Evolutionary conservation across 192 early-diverging fungal species (phyloP).

Genomic region (Mortierella claussenii): DNA sequence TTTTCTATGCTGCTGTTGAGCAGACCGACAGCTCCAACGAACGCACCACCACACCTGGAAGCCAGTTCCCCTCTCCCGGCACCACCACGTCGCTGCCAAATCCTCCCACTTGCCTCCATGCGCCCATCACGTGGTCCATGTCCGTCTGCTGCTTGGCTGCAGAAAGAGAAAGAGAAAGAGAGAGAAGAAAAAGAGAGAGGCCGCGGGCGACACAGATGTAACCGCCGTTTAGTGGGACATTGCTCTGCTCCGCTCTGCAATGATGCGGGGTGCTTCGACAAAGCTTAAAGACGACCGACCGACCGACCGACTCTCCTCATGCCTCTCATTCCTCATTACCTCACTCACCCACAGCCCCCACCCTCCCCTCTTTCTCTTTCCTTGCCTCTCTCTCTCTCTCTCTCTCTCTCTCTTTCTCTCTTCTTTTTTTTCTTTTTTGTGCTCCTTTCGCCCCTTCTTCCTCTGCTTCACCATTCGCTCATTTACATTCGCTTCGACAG

Average conservation of each 20-base stretch:
- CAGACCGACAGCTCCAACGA: no score
- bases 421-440: conserved; percentile 7
- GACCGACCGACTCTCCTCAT: no score
- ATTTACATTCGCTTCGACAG: no score
- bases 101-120: no score
- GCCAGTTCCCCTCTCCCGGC: no score
- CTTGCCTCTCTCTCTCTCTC: not conserved
- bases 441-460: not conserved
- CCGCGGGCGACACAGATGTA: not conserved
- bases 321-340: not conserved
- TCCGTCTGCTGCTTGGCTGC: not conserved
- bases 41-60: no score
- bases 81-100: no score
- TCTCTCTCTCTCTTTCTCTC: not conserved
- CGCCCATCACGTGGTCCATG: conserved; percentile 19
- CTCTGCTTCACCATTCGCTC: not conserved
- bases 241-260: no score
- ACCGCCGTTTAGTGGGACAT: no score
- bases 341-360: not conserved
- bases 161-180: not conserved
- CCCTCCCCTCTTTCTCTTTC: not conserved
- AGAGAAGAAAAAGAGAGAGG: not conserved
- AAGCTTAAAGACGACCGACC: no score
- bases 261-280: no score
- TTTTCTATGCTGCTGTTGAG: no score